Evolutionary conservation across 2,329 filamentous ascomycete species (phyloP).

Genomic region (Phoma sp.): DNA sequence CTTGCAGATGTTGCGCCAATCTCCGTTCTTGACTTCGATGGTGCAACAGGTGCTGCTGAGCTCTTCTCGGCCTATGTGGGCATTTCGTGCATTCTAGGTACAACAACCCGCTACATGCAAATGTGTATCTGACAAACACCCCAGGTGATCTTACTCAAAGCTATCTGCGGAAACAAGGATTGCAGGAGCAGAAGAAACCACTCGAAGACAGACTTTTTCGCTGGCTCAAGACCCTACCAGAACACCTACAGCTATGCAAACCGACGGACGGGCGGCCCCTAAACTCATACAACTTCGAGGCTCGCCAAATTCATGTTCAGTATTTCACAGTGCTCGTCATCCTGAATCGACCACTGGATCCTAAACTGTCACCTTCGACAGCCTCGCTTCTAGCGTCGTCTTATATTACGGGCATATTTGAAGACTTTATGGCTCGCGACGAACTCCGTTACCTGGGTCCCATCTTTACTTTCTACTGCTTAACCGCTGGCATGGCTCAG

Average conservation of each 20-base stretch:
- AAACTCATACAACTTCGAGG: constrained; percentile 43
- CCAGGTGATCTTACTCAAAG: constrained; percentile 50
- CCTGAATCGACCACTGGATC: constrained; percentile 45
- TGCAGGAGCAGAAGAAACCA: constrained; percentile 39
- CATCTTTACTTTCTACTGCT: constrained; percentile 52
- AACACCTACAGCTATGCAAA: constrained; percentile 38
- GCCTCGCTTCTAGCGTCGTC: constrained; percentile 51
- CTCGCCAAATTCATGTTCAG: constrained; percentile 47
- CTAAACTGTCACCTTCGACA: constrained; percentile 41
- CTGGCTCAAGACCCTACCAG: constrained; percentile 49
- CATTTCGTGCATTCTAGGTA: constrained; percentile 48
- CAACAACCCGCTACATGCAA: neutral
- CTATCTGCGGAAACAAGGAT: constrained; percentile 45
- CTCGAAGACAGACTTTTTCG: constrained; percentile 50
- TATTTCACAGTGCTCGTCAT: constrained; percentile 52
- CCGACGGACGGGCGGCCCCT: constrained; percentile 29
- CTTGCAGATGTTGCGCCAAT: constrained; percentile 50
- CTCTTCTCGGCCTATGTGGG: constrained; percentile 50
- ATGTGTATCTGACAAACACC: neutral
- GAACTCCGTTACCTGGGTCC: constrained; percentile 51
- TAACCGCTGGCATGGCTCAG: constrained; percentile 50
- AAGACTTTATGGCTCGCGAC: constrained; percentile 52
- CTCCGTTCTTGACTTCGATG: constrained; percentile 46
- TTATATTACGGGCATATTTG: constrained; percentile 52
- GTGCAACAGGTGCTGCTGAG: constrained; percentile 35